Evolutionary conservation across 2,329 filamentous ascomycete species (phyloP).

Genomic region (Sclerotinia spermophila): DNA sequence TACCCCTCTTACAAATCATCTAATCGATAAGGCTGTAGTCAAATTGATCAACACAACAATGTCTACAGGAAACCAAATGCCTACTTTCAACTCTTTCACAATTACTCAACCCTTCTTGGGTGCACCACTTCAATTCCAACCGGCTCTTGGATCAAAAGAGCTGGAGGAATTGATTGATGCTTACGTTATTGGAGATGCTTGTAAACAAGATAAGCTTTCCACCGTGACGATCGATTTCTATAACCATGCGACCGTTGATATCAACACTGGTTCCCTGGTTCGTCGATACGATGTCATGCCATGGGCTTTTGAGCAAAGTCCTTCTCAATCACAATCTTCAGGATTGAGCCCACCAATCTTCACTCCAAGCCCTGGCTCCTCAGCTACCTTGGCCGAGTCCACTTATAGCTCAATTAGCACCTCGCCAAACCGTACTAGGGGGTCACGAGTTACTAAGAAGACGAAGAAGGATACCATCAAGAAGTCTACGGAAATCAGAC

Average conservation of each 20-base stretch:
- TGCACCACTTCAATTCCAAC: constrained; percentile 59
- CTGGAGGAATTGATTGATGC: constrained; percentile 57
- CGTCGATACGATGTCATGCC: constrained; percentile 39
- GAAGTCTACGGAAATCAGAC: constrained; percentile 31
- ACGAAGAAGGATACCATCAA: constrained; percentile 32
- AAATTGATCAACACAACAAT: neutral
- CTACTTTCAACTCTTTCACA: constrained; percentile 37
- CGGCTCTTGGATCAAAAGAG: constrained; percentile 60
- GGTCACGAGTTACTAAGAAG: constrained; percentile 31
- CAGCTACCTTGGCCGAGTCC: constrained; percentile 41
- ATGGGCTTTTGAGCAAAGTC: constrained; percentile 40
- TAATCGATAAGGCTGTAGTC: constrained; percentile 14
- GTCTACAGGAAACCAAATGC: constrained; percentile 13
- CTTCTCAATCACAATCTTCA: constrained; percentile 49
- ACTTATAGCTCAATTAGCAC: constrained; percentile 31
- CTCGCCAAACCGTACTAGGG: constrained; percentile 21
- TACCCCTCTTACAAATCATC: neutral
- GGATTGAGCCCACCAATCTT: constrained; percentile 44
- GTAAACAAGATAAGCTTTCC: constrained; percentile 57
- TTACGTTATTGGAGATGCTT: constrained; percentile 51
- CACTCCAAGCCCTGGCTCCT: constrained; percentile 43
- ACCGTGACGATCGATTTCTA: constrained; percentile 58
- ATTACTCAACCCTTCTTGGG: constrained; percentile 57
- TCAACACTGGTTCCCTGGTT: constrained; percentile 57
- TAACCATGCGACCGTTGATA: constrained; percentile 53